phyloP scores from a whole-genome alignment of 202 grass and related monocot genomes.

The Zizania palustris region DNA sequence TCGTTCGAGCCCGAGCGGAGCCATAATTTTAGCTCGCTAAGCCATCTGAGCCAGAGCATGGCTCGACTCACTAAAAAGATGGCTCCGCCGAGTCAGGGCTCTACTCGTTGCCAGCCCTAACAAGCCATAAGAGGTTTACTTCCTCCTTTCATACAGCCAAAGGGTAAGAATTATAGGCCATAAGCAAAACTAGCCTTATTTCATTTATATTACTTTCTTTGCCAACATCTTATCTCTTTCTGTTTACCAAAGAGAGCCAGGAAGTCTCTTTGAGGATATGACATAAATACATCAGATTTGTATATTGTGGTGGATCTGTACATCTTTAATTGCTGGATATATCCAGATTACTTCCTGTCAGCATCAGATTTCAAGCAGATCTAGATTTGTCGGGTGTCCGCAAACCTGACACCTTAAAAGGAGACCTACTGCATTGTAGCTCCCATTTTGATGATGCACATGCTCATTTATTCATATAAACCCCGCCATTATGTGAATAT shows the following conservation, averaged over 20 bases:
- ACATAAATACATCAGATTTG: slow-evolving; percentile 50
- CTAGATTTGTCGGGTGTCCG: slow-evolving; percentile 46
- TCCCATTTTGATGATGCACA: slow-evolving; percentile 51
- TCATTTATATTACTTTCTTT: slow-evolving; percentile 47
- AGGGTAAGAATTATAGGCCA: slow-evolving; percentile 38
- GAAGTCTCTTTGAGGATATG: slow-evolving; percentile 39
- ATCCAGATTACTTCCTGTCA: slow-evolving; percentile 37
- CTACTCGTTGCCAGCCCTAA: too few relatives aligned
- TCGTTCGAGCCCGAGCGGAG: too few relatives aligned
- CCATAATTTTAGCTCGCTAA: too few relatives aligned
- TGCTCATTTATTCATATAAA: slow-evolving; percentile 44
- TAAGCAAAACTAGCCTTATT: slow-evolving; percentile 47
- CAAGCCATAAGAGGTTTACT: neutral
- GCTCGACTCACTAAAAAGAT: too few relatives aligned
- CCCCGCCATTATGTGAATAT: slow-evolving; percentile 44
- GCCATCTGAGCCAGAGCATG: too few relatives aligned
- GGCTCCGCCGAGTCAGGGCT: too few relatives aligned
- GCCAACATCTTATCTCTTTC: slow-evolving; percentile 53
- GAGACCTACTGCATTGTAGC: slow-evolving; percentile 45
- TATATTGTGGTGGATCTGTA: slow-evolving; percentile 53
- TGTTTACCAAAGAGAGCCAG: slow-evolving; percentile 55
- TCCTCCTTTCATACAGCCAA: slow-evolving; percentile 44
- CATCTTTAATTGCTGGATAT: slow-evolving; percentile 50
- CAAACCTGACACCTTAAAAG: slow-evolving; percentile 53
- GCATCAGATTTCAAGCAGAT: slow-evolving; percentile 44